Evolutionary conservation across 805 yeast species (phyloP), one percentile per base, ranked within the genome.

Genomic region (Candida ulmi): DNA sequence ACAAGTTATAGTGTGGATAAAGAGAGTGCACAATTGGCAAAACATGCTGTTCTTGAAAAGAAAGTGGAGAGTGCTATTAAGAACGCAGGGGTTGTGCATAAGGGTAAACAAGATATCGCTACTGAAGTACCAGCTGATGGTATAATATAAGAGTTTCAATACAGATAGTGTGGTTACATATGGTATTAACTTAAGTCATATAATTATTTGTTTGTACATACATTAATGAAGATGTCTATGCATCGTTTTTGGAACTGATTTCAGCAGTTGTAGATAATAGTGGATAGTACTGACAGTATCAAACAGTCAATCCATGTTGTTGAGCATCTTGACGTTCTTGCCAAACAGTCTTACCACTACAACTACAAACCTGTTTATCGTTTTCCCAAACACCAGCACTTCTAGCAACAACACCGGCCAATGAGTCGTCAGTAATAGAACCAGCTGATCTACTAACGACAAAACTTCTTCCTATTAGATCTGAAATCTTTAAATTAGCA

Each of bases 311-410:
- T 8, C 93, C 93, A 47, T 74, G 74, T 5, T 58, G 47, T 26
- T 77, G 58, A 1, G 95, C 95, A 54, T 88, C 96, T 36, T 68
- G 61, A 40, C 97, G 71, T 61, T 91, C 99, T 58, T 93, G 88
- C 98, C 99, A 91, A 19, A 91, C 78, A 0, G 96, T 86, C 69
- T 88, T 88, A 15, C 99, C 99, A 13, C 91, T 80, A 61, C 98
- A 93, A 26, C 91, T 81, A 62, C 99, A 91, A 2, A 91, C 95
- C 43, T 80, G 80, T 63, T 91, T 91, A 50, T 83, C 86, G 62
- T 93, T 93, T 57, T 91, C 95, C 97, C 98, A 93, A 19, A 80
- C 85, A 13, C 99, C 99, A 1, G 99, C 98, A 52, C 95, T 83
- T 54, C 98, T 74, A 1, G 98, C 98, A 56, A 93, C 78, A 18